These are phyloP conservation scores for Xylaria multiplex DNA, from an alignment of 2,329 filamentous ascomycete species.

Conservation along the genomic window DNA sequence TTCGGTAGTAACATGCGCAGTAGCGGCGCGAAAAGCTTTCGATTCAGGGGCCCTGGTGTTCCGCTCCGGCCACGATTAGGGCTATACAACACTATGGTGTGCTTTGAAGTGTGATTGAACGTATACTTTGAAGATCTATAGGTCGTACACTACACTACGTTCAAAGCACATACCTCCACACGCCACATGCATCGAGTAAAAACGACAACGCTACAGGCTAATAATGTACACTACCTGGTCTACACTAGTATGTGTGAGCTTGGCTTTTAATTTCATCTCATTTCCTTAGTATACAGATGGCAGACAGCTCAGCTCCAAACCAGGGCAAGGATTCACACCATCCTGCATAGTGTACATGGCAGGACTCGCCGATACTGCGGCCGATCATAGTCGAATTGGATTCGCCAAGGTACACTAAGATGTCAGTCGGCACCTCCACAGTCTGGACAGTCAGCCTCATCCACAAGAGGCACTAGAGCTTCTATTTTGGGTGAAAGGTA, in stretches of 20 bases:
- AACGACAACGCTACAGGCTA: neutral
- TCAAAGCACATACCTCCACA: too few relatives aligned
- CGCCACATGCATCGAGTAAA: too few relatives aligned
- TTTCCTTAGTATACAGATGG: conserved; percentile 16
- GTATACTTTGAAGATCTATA: too few relatives aligned
- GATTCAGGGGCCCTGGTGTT: conserved; percentile 7
- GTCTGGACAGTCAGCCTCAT: conserved; percentile 34
- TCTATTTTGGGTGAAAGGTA: conserved; percentile 31
- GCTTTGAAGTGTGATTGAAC: too few relatives aligned
- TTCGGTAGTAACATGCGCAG: conserved; percentile 21
- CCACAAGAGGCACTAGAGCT: conserved; percentile 24
- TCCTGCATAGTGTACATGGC: neutral
- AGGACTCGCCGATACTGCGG: conserved; percentile 20
- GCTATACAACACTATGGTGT: neutral
- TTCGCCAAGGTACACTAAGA: conserved; percentile 29
- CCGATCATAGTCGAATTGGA: conserved; percentile 18
- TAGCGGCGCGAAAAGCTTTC: neutral
- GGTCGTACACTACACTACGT: too few relatives aligned
- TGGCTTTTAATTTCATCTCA: conserved; percentile 26
- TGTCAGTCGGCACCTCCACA: conserved; percentile 26
- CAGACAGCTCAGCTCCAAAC: conserved; percentile 23
- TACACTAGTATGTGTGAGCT: neutral
- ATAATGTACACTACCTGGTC: too few relatives aligned
- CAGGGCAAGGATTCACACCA: conserved; percentile 13
- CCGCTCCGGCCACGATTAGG: neutral